Evolutionary conservation across 2,329 filamentous ascomycete genomes (phyloP), one percentile per base, ranked within the genome.

Genomic region (Aspergillus quadricinctus): DNA sequence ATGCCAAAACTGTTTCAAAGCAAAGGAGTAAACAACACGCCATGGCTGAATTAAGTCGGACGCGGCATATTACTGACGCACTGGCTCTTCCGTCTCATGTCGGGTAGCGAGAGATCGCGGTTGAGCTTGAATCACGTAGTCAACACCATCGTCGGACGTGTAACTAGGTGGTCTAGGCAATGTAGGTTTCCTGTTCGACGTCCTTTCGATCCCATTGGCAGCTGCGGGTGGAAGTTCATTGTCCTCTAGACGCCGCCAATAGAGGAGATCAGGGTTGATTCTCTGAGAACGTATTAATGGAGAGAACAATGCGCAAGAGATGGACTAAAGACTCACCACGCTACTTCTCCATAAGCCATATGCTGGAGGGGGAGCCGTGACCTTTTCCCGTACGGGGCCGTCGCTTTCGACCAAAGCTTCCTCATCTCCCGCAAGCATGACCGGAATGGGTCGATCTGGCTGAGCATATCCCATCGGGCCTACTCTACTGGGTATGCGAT

Each of bases 311-410:
- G 14, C 3, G 3, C 14, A 17, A 14, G n/a, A 11, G 9, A n/a
- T 23, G 25, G 27, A 23, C 14, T 19, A 27, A 2, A 46, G 49
- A 85, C 87, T 72, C 81, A 90, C 87, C 73, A 94, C 89, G 66
- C 88, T 93, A 71, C 87, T 86, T 52, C 90, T 81, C 89, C 90
- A 95, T 1, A 91, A 77, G 0, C 92, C 92, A 69, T 96, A 96
- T 2, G 90, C 90, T 0, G 92, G 92, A 3, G 92, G 92, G 8
- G 86, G 84, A 21, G 80, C 62, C 64, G 67, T 69, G 54, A 71
- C 57, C 21, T 86, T 85, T 57, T 84, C 81, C 51, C 78, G 82
- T 55, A 83, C 80, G 50, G 62, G 57, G 53, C 80, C 71, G 3
- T 81, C 83, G 31, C 61, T 62, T 35, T 66, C 65, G 23, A 61